phyloP scores from a whole-genome alignment of 1,139 yeast genomes.

The Geotrichum europaeum region DNA sequence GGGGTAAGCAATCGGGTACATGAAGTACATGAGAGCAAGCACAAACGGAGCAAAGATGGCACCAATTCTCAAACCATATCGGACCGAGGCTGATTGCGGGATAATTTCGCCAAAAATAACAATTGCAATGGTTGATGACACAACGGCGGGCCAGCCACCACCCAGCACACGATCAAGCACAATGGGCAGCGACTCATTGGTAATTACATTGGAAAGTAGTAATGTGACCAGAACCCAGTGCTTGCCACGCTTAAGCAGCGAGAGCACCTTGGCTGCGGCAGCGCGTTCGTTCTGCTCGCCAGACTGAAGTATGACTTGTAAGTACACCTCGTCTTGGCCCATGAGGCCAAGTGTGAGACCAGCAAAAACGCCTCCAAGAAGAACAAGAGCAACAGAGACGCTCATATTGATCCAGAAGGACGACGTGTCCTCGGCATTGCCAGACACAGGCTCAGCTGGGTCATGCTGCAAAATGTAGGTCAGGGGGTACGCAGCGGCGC shows the following conservation, averaged over 20 bases:
- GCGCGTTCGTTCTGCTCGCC: constrained; percentile 54
- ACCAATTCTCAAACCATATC: constrained; percentile 89
- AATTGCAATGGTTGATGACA: constrained; percentile 83
- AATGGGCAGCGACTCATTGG: constrained; percentile 92
- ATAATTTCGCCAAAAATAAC: constrained; percentile 95
- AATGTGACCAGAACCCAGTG: constrained; percentile 97
- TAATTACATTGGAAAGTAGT: constrained; percentile 72
- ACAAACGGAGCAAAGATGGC: constrained; percentile 90
- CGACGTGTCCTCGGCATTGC: constrained; percentile 6
- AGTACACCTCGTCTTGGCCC: constrained; percentile 96
- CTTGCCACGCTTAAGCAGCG: constrained; percentile 72
- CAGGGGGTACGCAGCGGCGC: constrained; percentile 13
- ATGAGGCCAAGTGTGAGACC: constrained; percentile 89
- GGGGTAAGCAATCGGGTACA: constrained; percentile 94
- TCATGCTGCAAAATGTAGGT: constrained; percentile 35
- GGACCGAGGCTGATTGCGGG: constrained; percentile 88
- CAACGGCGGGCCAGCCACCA: constrained; percentile 97
- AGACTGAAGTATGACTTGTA: constrained; percentile 42
- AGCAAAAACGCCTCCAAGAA: constrained; percentile 93
- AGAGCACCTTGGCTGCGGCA: constrained; percentile 69
- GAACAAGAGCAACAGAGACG: constrained; percentile 61
- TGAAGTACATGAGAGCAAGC: constrained; percentile 69
- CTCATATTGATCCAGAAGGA: constrained; percentile 51
- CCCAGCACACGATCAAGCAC: constrained; percentile 88
- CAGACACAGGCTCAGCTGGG: constrained; percentile 31